Percentiles rank a stretch among this genome's conserved stretches.
These are phyloP conservation scores for Rhododendron ovatum DNA, from an alignment of 148 eudicot genomes.

Conservation along the genomic window DNA sequence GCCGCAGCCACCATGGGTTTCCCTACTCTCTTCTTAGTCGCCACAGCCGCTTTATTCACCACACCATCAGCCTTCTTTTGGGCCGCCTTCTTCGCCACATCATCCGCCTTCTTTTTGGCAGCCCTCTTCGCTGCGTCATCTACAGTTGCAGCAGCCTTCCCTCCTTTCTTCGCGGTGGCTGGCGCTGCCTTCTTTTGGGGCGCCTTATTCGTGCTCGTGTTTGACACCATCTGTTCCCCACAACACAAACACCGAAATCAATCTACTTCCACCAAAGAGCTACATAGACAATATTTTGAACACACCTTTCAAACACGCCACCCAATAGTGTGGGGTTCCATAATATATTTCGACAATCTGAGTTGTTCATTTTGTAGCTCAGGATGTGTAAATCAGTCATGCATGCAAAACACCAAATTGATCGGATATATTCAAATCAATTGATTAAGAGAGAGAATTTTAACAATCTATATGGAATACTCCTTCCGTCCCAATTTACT, in stretches of 20 bases:
- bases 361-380: not conserved
- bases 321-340: not conserved
- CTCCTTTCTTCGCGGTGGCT: not conserved
- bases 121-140: not conserved
- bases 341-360: too few relatives aligned
- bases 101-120: not conserved
- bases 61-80: not conserved
- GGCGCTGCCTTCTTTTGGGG: conserved; percentile 84
- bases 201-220: conserved; percentile 96
- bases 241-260: not conserved
- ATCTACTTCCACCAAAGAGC: not conserved
- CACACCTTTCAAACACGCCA: not conserved
- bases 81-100: not conserved
- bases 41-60: not conserved
- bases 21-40: not conserved
- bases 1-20: not conserved
- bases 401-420: not conserved
- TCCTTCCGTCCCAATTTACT: too few relatives aligned
- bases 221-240: conserved; percentile 15
- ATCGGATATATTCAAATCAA: too few relatives aligned
- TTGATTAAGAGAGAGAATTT: not conserved
- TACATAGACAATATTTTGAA: not conserved
- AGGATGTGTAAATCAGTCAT: not conserved
- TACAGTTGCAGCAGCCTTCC: not conserved
- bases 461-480: too few relatives aligned